phyloP scores from a whole-genome alignment of 2,329 filamentous ascomycete species.

The Botrytis aclada region DNA sequence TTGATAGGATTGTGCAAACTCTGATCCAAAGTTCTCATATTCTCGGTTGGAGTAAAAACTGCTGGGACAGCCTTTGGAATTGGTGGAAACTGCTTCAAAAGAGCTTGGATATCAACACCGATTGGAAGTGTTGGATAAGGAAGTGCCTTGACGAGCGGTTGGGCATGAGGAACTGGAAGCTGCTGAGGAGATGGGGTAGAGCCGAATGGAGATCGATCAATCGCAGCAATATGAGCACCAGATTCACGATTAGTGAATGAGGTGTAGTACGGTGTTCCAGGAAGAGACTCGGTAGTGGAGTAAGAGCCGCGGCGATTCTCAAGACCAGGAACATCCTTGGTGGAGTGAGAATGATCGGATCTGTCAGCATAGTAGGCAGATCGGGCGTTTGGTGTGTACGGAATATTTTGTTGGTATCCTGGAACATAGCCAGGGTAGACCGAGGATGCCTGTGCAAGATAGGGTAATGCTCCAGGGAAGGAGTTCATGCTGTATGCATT shows the following conservation, averaged over 20 bases:
- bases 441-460: conserved; percentile 33
- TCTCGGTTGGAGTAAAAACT: conserved; percentile 78
- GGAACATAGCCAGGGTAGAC: conserved; percentile 36
- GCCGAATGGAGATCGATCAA: conserved; percentile 61
- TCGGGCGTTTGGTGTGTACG: conserved; percentile 34
- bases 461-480: conserved; percentile 35
- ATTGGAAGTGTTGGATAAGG: conserved; percentile 36
- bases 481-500: conserved; percentile 30
- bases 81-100: conserved; percentile 72
- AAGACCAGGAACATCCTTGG: conserved; percentile 54
- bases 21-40: conserved; percentile 86
- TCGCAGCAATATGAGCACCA: conserved; percentile 54
- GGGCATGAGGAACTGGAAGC: conserved; percentile 44
- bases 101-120: conserved; percentile 52
- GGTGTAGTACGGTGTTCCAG: conserved; percentile 63
- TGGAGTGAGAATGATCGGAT: conserved; percentile 31
- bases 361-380: conserved; percentile 36
- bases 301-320: conserved; percentile 67
- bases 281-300: conserved; percentile 64
- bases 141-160: conserved; percentile 35
- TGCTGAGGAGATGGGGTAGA: conserved; percentile 66
- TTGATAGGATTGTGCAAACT: conserved; percentile 88
- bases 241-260: conserved; percentile 57
- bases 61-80: conserved; percentile 89
- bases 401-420: conserved; percentile 34